Conservation (phyloP, 805 yeast species). For the Sugiyamaella floridensis region DNA sequence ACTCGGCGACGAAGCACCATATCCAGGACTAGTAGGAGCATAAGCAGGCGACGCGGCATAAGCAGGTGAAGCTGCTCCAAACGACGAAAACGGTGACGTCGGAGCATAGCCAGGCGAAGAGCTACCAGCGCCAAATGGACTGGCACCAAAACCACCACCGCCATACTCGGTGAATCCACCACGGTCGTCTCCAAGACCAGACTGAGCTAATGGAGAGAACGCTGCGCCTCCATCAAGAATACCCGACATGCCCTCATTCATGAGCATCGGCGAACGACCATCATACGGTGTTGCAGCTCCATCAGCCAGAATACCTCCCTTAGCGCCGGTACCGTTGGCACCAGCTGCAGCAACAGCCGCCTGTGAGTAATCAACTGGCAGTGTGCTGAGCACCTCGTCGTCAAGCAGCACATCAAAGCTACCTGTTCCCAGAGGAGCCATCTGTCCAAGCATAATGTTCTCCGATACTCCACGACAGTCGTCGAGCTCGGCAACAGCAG, state of each 20-base stretch:
- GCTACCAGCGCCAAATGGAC: conserved; percentile 39
- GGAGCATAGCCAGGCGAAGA: conserved; percentile 65
- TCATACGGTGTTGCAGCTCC: conserved; percentile 94
- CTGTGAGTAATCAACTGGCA: conserved; percentile 44
- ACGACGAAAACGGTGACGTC: conserved; percentile 64
- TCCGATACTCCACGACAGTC: conserved; percentile 98
- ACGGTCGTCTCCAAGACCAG: conserved; percentile 71
- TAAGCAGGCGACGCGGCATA: conserved; percentile 50
- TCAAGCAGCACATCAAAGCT: conserved; percentile 93
- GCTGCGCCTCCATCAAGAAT: conserved; percentile 53
- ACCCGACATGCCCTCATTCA: conserved; percentile 24
- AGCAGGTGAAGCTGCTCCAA: conserved; percentile 55
- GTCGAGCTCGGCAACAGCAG: conserved; percentile 95
- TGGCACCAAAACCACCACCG: conserved; percentile 54
- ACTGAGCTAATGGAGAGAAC: conserved; percentile 87
- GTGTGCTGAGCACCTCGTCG: conserved; percentile 68
- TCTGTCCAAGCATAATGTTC: conserved; percentile 93
- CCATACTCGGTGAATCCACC: conserved; percentile 90
- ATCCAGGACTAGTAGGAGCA: conserved; percentile 60
- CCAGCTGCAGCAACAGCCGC: conserved; percentile 77
- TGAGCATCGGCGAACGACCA: conserved; percentile 44
- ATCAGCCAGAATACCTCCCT: conserved; percentile 30
- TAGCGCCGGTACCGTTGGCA: conserved; percentile 79
- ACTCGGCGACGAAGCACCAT: conserved; percentile 60
- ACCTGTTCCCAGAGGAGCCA: conserved; percentile 99